Evolutionary conservation across 345 rosid genomes (phyloP).

Genomic region (Camelina neglecta): DNA sequence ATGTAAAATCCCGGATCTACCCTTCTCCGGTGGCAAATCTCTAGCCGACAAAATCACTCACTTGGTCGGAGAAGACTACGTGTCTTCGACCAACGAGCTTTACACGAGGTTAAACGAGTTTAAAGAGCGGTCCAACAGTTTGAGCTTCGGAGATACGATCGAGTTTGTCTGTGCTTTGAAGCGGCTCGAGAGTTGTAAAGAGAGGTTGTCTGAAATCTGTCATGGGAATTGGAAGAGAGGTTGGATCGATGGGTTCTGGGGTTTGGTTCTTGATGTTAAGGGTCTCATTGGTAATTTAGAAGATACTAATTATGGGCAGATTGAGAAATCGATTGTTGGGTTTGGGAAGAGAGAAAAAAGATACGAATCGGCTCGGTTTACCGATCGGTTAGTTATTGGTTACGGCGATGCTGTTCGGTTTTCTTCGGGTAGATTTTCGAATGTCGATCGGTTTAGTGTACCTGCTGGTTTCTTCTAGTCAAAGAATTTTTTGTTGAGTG

Average conservation of each 20-base stretch:
- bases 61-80: slow-evolving; percentile 63
- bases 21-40: slow-evolving; percentile 43
- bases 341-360: slow-evolving; percentile 41
- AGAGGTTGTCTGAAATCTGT: slow-evolving; percentile 41
- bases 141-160: slow-evolving; percentile 66
- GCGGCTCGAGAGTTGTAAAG: slow-evolving; percentile 60
- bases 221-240: slow-evolving; percentile 49
- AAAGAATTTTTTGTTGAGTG: slow-evolving; percentile 17
- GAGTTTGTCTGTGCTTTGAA: slow-evolving; percentile 67
- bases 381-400: slow-evolving; percentile 46
- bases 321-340: slow-evolving; percentile 33
- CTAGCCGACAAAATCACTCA: slow-evolving; percentile 49
- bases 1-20: slow-evolving; percentile 55
- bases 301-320: slow-evolving; percentile 23
- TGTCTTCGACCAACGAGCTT: slow-evolving; percentile 59
- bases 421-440: slow-evolving; percentile 53
- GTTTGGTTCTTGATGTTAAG: slow-evolving; percentile 52
- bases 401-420: slow-evolving; percentile 45
- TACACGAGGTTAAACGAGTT: slow-evolving; percentile 63
- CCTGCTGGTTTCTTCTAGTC: slow-evolving; percentile 14
- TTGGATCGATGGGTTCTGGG: slow-evolving; percentile 59
- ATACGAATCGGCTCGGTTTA: slow-evolving; percentile 69
- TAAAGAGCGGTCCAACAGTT: slow-evolving; percentile 50
- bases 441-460: slow-evolving; percentile 35
- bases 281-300: slow-evolving; percentile 36